Percentiles rank a stretch among this genome's conserved stretches.
phyloP scores from a whole-genome alignment of 306 rosid species.

The Acmispon strigosus region DNA sequence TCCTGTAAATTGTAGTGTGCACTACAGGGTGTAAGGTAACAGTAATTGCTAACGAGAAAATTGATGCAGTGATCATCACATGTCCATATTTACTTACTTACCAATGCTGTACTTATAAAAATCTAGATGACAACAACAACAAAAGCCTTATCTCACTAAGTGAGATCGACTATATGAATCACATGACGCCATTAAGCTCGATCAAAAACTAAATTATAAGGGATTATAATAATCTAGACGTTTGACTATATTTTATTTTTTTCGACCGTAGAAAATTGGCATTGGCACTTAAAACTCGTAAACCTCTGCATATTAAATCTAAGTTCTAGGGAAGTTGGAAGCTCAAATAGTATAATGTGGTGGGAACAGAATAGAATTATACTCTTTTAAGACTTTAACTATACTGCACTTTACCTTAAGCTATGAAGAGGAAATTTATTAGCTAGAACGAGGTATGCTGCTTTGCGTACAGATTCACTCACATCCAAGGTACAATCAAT shows the following conservation, averaged over 20 bases:
- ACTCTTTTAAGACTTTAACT: neutral
- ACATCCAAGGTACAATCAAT: conserved; percentile 85
- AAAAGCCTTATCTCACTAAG: no score
- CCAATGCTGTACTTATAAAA: neutral
- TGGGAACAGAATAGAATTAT: neutral
- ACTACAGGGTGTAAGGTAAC: neutral
- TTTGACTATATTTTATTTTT: neutral
- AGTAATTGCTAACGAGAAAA: neutral
- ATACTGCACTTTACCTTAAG: conserved; percentile 56
- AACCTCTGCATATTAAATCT: neutral
- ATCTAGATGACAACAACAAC: no score
- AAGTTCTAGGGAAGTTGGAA: neutral
- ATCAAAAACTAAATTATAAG: no score
- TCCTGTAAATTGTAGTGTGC: neutral
- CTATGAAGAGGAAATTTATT: conserved; percentile 96
- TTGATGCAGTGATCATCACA: neutral
- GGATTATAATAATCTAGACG: neutral
- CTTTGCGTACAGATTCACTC: conserved; percentile 83
- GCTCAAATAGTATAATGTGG: neutral
- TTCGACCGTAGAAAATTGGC: neutral
- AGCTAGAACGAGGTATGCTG: conserved; percentile 81
- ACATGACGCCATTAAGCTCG: no score
- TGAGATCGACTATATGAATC: no score
- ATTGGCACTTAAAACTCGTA: neutral
- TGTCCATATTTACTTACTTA: neutral